Evolutionary conservation across 192 early-diverging fungal species (phyloP).

Genomic region (Chytriomyces sp.): DNA sequence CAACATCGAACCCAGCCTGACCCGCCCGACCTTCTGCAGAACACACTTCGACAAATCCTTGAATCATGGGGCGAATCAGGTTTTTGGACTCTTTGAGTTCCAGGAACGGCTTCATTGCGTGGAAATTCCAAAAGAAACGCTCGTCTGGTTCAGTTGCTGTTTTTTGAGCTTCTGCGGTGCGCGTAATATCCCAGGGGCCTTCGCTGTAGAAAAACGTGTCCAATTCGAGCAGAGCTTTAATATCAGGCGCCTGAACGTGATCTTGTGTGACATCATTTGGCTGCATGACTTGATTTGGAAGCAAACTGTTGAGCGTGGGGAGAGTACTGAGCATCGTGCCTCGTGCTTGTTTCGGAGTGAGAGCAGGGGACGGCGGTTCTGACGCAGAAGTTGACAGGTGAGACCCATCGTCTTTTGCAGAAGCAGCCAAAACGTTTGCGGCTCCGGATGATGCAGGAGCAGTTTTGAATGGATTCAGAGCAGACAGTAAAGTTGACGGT

Average conservation of each 20-base stretch:
- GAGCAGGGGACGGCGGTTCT: neutral
- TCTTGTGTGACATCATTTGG: neutral
- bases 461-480: neutral
- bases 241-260: neutral
- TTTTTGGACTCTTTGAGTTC: conserved; percentile 41
- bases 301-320: neutral
- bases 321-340: neutral
- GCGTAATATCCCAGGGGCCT: conserved; percentile 21
- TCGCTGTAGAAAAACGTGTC: conserved; percentile 20
- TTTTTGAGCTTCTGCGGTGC: neutral
- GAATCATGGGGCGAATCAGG: conserved; percentile 13
- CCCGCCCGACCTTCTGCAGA: neutral
- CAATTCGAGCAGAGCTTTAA: conserved; percentile 22
- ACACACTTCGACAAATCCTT: conserved; percentile 27
- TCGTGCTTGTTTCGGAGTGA: neutral
- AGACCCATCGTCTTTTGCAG: neutral
- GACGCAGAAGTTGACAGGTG: neutral
- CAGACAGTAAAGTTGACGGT: neutral
- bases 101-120: conserved; percentile 70
- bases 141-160: conserved; percentile 59
- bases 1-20: conserved; percentile 11
- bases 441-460: neutral
- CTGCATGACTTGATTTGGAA: neutral
- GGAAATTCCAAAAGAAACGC: conserved; percentile 93
- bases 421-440: neutral